Evolutionary conservation across 1,284 basidiomycete genomes (phyloP), one percentile per base, ranked within the genome.

Genomic region (Malassezia furfur): DNA sequence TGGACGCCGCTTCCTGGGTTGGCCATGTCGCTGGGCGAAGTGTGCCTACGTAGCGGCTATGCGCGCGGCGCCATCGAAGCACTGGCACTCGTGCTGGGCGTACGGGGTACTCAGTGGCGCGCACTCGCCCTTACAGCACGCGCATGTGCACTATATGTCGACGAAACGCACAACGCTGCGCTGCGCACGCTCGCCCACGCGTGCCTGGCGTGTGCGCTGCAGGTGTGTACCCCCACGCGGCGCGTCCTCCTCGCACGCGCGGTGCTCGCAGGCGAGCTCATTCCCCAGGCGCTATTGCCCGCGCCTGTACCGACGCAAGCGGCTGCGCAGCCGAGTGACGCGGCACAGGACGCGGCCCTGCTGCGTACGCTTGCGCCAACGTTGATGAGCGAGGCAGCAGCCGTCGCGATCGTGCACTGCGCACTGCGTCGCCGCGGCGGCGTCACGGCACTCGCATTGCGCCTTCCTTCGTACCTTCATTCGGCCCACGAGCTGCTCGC

Each of bases 1-100:
- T 57, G 55, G 55, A 52, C 55, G 9, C 32, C 40, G 10, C 25
- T 25, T 11, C 47, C 50, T 5, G 55, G 55, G 10, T 25, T 57
- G 7, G 50, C 50, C 9, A n/a, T 47, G n/a, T 25, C 45, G 3
- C 22, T 52, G 12, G 55, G 55, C 22, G 50, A 57, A n/a, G 50
- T 36, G 10, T 57, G 50, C 38, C 17, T 37, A n/a, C 44, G 25
- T 7, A 14, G n/a, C 19, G 39, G 22, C 3, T 15, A 32, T 25
- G 31, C 32, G 17, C 22, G 30, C 32, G 34, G 45, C 21, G 55
- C 55, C 3, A 17, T 57, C 12, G 55, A 57, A 21, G 36, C 50
- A 5, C 49, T 48, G 15, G 50, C 55, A 25, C 38, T 57, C 2
- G 55, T 37, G 10, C 22, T 52, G 10, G 55, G 55, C 28, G 21